Percentiles rank a stretch among this genome's conserved stretches.
phyloP scores from a whole-genome alignment of 176 grass and related monocot genomes.

The Oryza coarctata region DNA sequence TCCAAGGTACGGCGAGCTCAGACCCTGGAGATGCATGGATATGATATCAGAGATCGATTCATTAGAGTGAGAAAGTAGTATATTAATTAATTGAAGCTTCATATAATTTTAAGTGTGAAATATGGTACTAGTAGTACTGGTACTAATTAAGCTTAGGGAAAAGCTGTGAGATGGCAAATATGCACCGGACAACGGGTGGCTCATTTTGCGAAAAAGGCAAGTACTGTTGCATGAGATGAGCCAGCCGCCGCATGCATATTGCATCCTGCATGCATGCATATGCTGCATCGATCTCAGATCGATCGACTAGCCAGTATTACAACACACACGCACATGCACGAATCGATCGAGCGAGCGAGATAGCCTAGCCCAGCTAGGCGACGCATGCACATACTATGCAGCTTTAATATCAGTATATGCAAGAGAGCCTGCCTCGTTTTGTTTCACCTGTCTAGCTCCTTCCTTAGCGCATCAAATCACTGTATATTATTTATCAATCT shows the following conservation, averaged over 20 bases:
- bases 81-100: background rate
- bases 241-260: slow-evolving; percentile 9
- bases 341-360: background rate
- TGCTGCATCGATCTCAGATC: slow-evolving; percentile 41
- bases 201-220: slow-evolving; percentile 23
- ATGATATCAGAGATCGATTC: too few species aligned
- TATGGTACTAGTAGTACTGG: background rate
- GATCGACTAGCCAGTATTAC: background rate
- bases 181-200: background rate
- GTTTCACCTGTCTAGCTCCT: slow-evolving; percentile 44
- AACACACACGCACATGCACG: background rate
- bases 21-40: slow-evolving; percentile 69
- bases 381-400: slow-evolving; percentile 25
- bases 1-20: slow-evolving; percentile 83
- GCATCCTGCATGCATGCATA: background rate
- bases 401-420: slow-evolving; percentile 47
- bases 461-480: background rate
- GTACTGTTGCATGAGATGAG: slow-evolving; percentile 29
- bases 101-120: background rate
- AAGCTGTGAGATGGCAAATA: background rate
- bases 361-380: background rate
- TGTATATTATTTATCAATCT: background rate
- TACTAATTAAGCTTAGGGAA: background rate
- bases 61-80: too few species aligned
- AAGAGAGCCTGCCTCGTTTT: slow-evolving; percentile 31